Evolutionary conservation across 2,329 filamentous ascomycete genomes (phyloP).

Genomic region (Pyrenophora graminea): DNA sequence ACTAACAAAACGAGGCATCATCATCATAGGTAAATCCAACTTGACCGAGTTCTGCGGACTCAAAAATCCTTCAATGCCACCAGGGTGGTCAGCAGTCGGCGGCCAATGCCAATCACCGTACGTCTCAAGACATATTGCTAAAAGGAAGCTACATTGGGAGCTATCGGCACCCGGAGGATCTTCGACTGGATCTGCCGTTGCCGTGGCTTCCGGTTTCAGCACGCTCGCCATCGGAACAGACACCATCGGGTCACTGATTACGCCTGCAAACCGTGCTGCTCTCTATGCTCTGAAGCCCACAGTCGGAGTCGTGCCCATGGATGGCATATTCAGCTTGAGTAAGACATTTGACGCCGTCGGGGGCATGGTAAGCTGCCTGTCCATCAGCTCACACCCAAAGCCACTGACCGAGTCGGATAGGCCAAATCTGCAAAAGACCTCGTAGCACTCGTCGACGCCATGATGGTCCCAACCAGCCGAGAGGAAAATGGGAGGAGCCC

Average conservation of each 20-base stretch:
- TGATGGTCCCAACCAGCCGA: constrained; percentile 39
- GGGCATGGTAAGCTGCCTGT: constrained; percentile 32
- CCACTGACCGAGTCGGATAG: constrained; percentile 14
- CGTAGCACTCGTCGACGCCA: constrained; percentile 36
- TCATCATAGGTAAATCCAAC: constrained; percentile 51
- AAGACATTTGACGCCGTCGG: constrained; percentile 42
- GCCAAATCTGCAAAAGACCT: constrained; percentile 45
- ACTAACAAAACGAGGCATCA: constrained; percentile 46
- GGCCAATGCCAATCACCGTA: constrained; percentile 48
- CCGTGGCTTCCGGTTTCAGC: constrained; percentile 48
- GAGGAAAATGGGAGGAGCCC: constrained; percentile 29
- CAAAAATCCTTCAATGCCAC: constrained; percentile 44
- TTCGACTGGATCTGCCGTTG: constrained; percentile 46
- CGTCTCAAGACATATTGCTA: constrained; percentile 45
- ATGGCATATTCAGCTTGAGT: constrained; percentile 43
- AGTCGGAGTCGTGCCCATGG: constrained; percentile 42
- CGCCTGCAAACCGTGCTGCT: constrained; percentile 46
- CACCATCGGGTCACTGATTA: constrained; percentile 47
- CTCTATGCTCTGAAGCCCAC: constrained; percentile 49
- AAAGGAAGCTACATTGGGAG: constrained; percentile 43
- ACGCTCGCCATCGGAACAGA: constrained; percentile 49
- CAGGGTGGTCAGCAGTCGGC: constrained; percentile 49
- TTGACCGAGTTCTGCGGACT: constrained; percentile 47
- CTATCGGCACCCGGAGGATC: constrained; percentile 45
- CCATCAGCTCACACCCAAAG: not conserved